A percentile compares a stretch with the other conserved stretches of the same genome.
phyloP scores from a whole-genome alignment of 2,329 filamentous ascomycete genomes.

The Chrysosporium queenslandicum region DNA sequence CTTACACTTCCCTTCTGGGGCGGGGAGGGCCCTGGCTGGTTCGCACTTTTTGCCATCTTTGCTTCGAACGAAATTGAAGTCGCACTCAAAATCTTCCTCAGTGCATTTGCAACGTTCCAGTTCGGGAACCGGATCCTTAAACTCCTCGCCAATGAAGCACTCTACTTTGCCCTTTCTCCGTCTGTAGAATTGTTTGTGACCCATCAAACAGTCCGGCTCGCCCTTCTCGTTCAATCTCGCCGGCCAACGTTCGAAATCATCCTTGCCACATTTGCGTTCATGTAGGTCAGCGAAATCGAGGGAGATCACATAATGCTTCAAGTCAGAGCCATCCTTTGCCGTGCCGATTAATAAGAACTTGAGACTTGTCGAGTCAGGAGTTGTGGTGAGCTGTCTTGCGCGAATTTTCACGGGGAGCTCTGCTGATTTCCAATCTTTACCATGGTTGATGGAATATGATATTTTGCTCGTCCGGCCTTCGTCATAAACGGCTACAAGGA shows the following conservation, averaged over 20 bases:
- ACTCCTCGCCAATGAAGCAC: conserved; percentile 80
- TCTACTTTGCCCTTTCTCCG: conserved; percentile 78
- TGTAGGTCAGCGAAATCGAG: conserved; percentile 78
- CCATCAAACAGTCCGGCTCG: conserved; percentile 84
- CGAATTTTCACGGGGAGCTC: conserved; percentile 55
- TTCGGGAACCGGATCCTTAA: conserved; percentile 63
- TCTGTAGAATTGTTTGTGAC: conserved; percentile 77
- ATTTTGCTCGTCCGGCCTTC: conserved; percentile 49
- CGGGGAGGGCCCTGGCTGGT: conserved; percentile 49
- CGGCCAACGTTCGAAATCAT: conserved; percentile 79
- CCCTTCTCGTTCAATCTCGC: conserved; percentile 72
- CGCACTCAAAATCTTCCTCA: conserved; percentile 83
- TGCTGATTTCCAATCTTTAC: conserved; percentile 67
- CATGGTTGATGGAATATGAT: conserved; percentile 81
- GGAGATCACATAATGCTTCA: conserved; percentile 55
- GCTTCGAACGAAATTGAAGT: conserved; percentile 73
- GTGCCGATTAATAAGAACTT: conserved; percentile 73
- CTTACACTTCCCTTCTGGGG: conserved; percentile 66
- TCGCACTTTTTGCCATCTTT: conserved; percentile 60
- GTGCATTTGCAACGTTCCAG: conserved; percentile 72
- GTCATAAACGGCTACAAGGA: conserved; percentile 74
- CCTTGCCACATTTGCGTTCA: conserved; percentile 63
- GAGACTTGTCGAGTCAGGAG: conserved; percentile 81
- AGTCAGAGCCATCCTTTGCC: conserved; percentile 41
- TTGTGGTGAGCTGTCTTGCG: conserved; percentile 70